These are phyloP conservation scores for Gremmenia infestans DNA, from an alignment of 2,329 filamentous ascomycete genomes.

Conservation along the genomic window DNA sequence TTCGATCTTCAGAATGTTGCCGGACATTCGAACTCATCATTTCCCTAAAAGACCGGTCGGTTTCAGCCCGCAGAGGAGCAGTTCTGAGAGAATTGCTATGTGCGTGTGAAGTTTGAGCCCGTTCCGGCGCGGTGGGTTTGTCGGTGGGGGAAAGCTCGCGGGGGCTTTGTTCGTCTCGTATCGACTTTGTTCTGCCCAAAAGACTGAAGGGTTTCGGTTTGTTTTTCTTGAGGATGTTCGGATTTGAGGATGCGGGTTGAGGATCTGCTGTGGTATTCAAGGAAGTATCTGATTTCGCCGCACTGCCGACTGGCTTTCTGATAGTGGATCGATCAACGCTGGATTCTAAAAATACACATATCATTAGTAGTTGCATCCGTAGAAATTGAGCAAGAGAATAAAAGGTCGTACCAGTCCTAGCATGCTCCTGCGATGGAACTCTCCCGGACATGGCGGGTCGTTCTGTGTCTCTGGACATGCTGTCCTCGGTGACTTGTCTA, in stretches of 20 bases:
- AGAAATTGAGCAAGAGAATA: slow-evolving; percentile 15
- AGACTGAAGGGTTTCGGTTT: slow-evolving; percentile 33
- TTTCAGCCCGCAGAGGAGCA: slow-evolving; percentile 50
- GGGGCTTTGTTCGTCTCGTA: slow-evolving; percentile 36
- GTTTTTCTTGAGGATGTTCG: slow-evolving; percentile 21
- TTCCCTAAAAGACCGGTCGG: slow-evolving; percentile 60
- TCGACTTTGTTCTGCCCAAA: slow-evolving; percentile 38
- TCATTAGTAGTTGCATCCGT: slow-evolving; percentile 16
- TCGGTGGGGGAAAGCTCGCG: slow-evolving; percentile 20
- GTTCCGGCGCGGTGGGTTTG: slow-evolving; percentile 30
- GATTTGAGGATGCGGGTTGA: slow-evolving; percentile 11
- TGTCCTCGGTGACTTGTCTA: slow-evolving; percentile 32
- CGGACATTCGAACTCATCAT: slow-evolving; percentile 61
- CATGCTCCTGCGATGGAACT: slow-evolving; percentile 28
- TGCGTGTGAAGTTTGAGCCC: slow-evolving; percentile 34
- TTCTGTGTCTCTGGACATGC: slow-evolving; percentile 31
- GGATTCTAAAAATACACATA: slow-evolving; percentile 19
- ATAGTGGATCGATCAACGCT: slow-evolving; percentile 20
- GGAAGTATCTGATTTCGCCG: slow-evolving; percentile 26
- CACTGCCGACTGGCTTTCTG: slow-evolving; percentile 27
- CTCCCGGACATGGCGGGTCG: slow-evolving; percentile 23
- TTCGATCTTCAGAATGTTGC: slow-evolving; percentile 70
- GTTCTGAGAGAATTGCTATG: slow-evolving; percentile 49
- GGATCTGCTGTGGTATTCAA: slow-evolving; percentile 20
- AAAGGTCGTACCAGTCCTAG: slow-evolving; percentile 28